Evolutionary conservation across 257 asterid species (phyloP).

Genomic region (Paulownia fortunei): DNA sequence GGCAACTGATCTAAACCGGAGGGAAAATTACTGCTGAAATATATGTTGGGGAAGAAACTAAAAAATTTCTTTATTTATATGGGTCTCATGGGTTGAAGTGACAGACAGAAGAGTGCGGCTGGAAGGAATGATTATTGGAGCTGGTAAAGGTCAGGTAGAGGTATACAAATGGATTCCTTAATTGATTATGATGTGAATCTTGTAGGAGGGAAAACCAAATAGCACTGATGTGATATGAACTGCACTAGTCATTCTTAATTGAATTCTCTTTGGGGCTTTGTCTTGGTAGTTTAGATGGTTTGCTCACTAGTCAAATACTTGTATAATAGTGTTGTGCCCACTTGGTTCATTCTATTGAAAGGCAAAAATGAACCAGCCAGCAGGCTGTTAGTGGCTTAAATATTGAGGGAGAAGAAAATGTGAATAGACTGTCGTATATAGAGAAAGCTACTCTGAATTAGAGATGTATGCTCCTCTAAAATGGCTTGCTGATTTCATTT

Average conservation of each 20-base stretch:
- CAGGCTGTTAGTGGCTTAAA: background rate
- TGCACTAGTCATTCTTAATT: background rate
- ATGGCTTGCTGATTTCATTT: background rate
- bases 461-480: background rate
- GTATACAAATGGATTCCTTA: background rate
- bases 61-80: background rate
- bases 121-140: background rate
- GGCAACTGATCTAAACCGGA: background rate
- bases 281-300: constrained; percentile 1
- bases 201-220: background rate
- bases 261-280: background rate
- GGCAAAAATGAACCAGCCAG: background rate
- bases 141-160: background rate
- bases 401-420: background rate
- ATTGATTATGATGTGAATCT: constrained; percentile 3
- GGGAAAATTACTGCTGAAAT: background rate
- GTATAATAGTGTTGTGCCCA: background rate
- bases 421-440: background rate
- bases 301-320: background rate
- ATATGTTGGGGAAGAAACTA: background rate
- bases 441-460: background rate
- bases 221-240: background rate
- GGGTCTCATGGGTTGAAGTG: background rate
- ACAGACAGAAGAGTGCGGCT: background rate
- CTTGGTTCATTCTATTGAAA: background rate